Evolutionary conservation across 2,329 filamentous ascomycete genomes (phyloP).

Genomic region (Aspergillus sojae): DNA sequence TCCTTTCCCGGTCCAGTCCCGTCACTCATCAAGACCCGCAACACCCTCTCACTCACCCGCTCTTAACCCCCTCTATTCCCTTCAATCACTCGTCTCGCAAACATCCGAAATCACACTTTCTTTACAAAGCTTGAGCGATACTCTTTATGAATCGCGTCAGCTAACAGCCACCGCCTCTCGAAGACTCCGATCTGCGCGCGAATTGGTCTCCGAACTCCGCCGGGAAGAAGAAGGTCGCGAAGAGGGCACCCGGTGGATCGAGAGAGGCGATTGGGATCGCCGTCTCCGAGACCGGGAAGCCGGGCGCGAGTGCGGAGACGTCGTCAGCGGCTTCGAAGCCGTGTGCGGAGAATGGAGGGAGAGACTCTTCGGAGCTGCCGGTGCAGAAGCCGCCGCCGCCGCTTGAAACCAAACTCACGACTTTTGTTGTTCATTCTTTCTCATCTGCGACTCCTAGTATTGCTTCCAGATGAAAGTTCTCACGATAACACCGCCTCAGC

Average conservation of each 20-base stretch:
- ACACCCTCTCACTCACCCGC: slow-evolving; percentile 34
- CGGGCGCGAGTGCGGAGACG: slow-evolving; percentile 79
- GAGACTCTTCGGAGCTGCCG: slow-evolving; percentile 62
- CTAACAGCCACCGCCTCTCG: slow-evolving; percentile 80
- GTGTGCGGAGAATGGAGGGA: slow-evolving; percentile 84
- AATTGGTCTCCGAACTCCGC: slow-evolving; percentile 82
- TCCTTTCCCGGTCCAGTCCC: slow-evolving; percentile 38
- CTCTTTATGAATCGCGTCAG: slow-evolving; percentile 90
- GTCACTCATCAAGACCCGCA: slow-evolving; percentile 29
- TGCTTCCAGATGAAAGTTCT: background rate
- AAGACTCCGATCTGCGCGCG: slow-evolving; percentile 77
- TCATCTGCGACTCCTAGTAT: background rate
- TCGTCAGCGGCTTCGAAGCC: slow-evolving; percentile 89
- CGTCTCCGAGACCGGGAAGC: slow-evolving; percentile 77
- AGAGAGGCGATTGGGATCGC: slow-evolving; percentile 79
- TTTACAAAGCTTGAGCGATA: slow-evolving; percentile 84
- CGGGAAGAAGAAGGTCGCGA: slow-evolving; percentile 81
- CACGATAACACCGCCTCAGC: background rate
- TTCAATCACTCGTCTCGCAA: slow-evolving; percentile 69
- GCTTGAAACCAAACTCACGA: slow-evolving; percentile 23
- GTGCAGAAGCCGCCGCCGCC: slow-evolving; percentile 35
- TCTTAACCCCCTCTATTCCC: slow-evolving; percentile 61
- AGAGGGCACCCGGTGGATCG: slow-evolving; percentile 80
- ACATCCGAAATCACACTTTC: slow-evolving; percentile 76
- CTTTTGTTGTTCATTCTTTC: background rate